These are phyloP conservation scores for Triticum timopheevii DNA, from an alignment of 176 grass and related monocot species.

Conservation along the genomic window DNA sequence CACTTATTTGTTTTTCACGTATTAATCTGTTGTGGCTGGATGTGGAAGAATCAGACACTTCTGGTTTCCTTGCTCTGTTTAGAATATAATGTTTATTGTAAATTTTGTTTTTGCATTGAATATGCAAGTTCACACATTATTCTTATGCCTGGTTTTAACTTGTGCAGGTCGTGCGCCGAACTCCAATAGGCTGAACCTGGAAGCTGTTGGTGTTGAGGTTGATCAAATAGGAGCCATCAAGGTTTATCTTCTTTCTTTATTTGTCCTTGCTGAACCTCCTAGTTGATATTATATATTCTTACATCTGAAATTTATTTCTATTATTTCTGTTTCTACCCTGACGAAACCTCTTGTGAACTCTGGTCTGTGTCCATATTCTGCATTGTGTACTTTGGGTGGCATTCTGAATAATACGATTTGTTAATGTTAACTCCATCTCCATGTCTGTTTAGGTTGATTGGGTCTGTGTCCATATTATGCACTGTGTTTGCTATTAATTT, in stretches of 20 bases:
- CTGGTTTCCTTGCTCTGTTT: background rate
- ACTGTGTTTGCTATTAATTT: background rate
- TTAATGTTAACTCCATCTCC: background rate
- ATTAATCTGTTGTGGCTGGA: background rate
- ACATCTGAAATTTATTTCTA: background rate
- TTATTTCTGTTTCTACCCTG: slow-evolving; percentile 19
- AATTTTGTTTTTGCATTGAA: background rate
- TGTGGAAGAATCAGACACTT: background rate
- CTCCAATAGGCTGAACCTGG: slow-evolving; percentile 79
- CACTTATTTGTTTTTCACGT: background rate
- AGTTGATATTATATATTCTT: background rate
- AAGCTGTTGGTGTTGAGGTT: slow-evolving; percentile 74
- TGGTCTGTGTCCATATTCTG: background rate
- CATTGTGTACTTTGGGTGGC: background rate
- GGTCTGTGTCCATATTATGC: background rate
- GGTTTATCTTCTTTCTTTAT: slow-evolving; percentile 40
- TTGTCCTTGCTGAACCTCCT: slow-evolving; percentile 12
- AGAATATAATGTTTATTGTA: background rate
- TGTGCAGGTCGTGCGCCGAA: slow-evolving; percentile 71
- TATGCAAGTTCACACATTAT: background rate
- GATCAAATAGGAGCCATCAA: slow-evolving; percentile 82
- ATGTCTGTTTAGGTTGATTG: slow-evolving; percentile 64
- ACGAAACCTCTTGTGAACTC: background rate
- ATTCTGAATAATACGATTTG: slow-evolving; percentile 7
- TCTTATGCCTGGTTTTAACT: slow-evolving; percentile 30